Percentiles rank a stretch among this genome's conserved stretches.
These are phyloP conservation scores for Dictyostelium capitatum DNA, from an alignment of 78 protist genomes.

Conservation along the genomic window DNA sequence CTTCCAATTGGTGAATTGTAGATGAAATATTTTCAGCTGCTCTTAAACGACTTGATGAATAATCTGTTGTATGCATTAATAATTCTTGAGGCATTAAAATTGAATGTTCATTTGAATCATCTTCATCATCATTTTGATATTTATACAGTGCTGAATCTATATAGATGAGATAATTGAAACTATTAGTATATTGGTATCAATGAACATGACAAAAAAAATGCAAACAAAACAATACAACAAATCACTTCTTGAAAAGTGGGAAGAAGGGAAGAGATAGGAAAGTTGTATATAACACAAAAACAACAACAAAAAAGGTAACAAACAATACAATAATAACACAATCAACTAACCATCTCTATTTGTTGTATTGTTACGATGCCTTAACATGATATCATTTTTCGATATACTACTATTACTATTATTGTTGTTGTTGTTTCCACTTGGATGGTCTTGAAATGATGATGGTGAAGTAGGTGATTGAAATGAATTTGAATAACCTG, in stretches of 20 bases:
- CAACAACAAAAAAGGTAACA: not conserved
- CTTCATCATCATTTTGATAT: slow-evolving; percentile 38
- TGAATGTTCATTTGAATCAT: slow-evolving; percentile 31
- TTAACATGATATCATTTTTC: slow-evolving; percentile 21
- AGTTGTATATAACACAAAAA: not conserved
- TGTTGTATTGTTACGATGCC: slow-evolving; percentile 46
- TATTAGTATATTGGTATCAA: not conserved
- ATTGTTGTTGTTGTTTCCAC: not conserved
- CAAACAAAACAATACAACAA: not conserved
- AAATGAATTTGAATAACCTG: slow-evolving; percentile 12
- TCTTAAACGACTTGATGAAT: slow-evolving; percentile 57
- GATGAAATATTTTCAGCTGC: slow-evolving; percentile 74
- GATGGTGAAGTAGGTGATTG: slow-evolving; percentile 1
- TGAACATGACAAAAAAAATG: too few species aligned
- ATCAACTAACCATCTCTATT: slow-evolving; percentile 70
- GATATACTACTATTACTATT: slow-evolving; percentile 13
- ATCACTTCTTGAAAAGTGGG: not conserved
- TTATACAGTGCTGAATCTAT: slow-evolving; percentile 45
- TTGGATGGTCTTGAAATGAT: not conserved
- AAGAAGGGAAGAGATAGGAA: not conserved
- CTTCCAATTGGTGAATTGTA: slow-evolving; percentile 70
- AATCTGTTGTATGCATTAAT: slow-evolving; percentile 44
- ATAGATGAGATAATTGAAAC: not conserved
- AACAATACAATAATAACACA: not conserved
- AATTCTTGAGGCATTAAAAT: slow-evolving; percentile 65